These are phyloP conservation scores for Suillus ampliporus DNA, from an alignment of 768 basidiomycete genomes.

Conservation along the genomic window DNA sequence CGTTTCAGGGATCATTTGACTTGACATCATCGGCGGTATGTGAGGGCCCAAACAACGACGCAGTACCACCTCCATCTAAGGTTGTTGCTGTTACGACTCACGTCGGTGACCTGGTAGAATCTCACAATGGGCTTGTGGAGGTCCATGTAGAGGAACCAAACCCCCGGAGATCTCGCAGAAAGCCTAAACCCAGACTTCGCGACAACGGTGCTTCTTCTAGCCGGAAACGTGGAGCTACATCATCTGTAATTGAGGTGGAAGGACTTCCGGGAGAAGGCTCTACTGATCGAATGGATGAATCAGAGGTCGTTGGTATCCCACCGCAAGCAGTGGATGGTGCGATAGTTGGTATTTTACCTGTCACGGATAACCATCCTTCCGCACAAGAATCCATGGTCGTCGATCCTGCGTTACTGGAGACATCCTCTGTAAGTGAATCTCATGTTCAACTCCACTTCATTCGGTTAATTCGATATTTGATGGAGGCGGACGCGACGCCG, in stretches of 20 bases:
- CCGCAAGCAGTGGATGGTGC: background rate
- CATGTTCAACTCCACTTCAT: background rate
- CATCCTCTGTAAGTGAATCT: background rate
- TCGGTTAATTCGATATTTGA: background rate
- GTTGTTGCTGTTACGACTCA: background rate
- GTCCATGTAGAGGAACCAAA: background rate
- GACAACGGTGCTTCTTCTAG: background rate
- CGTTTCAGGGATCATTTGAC: background rate
- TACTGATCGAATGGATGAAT: background rate
- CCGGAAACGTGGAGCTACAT: background rate
- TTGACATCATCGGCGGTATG: background rate
- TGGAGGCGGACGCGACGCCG: background rate
- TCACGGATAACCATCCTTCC: background rate
- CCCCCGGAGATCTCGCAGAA: background rate
- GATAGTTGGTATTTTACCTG: background rate
- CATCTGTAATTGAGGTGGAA: background rate
- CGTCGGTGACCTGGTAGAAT: background rate
- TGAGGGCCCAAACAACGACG: background rate
- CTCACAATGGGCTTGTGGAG: background rate
- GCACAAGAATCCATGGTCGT: background rate
- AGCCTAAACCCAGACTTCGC: conserved; percentile 12
- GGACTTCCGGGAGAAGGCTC: background rate
- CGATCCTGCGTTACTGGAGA: background rate
- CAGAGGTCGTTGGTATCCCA: background rate
- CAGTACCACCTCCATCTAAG: too few species aligned